A percentile compares a stretch with the other conserved stretches of the same genome.
Conservation (phyloP, 2,329 filamentous ascomycete genomes). For the Sclerotinia glacialis region DNA sequence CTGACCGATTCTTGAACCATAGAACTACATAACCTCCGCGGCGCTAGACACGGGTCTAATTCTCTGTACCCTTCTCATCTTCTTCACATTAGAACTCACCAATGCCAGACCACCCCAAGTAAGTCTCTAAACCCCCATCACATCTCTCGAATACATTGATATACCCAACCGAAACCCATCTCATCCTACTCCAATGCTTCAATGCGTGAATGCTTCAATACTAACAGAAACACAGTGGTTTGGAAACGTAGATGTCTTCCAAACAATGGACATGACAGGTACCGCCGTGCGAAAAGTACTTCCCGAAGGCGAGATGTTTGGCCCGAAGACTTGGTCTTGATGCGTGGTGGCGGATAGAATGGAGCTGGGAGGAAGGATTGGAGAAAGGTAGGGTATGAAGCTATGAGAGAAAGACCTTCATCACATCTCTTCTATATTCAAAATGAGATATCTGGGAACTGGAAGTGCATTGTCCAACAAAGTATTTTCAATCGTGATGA, state of each 20-base stretch:
- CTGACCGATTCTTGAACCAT: no score
- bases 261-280: constrained; percentile 1
- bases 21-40: constrained; percentile 57
- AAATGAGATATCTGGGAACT: neutral
- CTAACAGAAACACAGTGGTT: neutral
- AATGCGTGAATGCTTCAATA: neutral
- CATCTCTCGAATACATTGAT: neutral
- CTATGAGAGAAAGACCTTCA: neutral
- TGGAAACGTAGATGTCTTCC: constrained; percentile 1
- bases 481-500: neutral
- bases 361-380: neutral
- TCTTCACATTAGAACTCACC: constrained; percentile 22
- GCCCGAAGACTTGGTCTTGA: constrained; percentile 25
- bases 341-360: no score
- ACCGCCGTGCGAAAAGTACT: neutral
- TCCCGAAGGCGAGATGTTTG: constrained; percentile 26
- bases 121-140: neutral
- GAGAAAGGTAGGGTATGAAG: neutral
- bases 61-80: constrained; percentile 65
- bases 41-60: constrained; percentile 68
- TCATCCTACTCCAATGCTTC: neutral
- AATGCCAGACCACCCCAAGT: constrained; percentile 1
- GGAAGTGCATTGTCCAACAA: neutral
- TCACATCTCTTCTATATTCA: neutral
- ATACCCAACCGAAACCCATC: neutral